These are phyloP conservation scores for Corchorus capsularis DNA, from an alignment of 345 rosid species.

Conservation along the genomic window DNA sequence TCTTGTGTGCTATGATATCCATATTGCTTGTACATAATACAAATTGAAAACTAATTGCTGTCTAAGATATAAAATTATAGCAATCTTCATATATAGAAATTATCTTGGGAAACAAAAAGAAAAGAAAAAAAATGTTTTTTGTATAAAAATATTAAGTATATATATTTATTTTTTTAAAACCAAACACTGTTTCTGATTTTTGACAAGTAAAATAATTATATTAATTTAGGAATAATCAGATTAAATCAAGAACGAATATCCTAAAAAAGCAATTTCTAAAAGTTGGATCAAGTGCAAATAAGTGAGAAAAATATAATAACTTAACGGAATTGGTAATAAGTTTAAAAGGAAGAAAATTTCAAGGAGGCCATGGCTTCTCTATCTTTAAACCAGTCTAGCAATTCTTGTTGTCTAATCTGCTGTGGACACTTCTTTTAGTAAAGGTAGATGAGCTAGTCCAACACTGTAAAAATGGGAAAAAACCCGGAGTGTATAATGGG, in stretches of 20 bases:
- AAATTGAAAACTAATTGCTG: neutral
- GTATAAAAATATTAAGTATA: neutral
- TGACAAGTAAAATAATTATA: neutral
- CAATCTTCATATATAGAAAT: neutral
- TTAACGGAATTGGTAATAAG: neutral
- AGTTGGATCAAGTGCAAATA: neutral
- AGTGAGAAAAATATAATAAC: neutral
- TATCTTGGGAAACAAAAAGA: neutral
- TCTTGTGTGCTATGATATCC: neutral
- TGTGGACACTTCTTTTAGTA: too few relatives aligned
- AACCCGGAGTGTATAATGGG: too few relatives aligned
- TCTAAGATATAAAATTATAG: neutral
- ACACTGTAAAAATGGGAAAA: too few relatives aligned
- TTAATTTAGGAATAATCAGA: neutral
- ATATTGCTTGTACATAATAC: neutral
- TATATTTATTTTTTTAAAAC: neutral
- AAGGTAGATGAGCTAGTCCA: too few relatives aligned
- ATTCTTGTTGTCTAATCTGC: neutral
- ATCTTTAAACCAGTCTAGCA: neutral
- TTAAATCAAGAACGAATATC: neutral
- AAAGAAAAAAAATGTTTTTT: neutral
- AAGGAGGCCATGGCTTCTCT: neutral
- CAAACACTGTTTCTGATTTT: neutral
- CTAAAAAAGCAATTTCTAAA: neutral
- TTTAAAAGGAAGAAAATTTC: neutral